These are phyloP conservation scores for Fomitopsis betulina DNA, from an alignment of 1,284 basidiomycete species.

Conservation along the genomic window DNA sequence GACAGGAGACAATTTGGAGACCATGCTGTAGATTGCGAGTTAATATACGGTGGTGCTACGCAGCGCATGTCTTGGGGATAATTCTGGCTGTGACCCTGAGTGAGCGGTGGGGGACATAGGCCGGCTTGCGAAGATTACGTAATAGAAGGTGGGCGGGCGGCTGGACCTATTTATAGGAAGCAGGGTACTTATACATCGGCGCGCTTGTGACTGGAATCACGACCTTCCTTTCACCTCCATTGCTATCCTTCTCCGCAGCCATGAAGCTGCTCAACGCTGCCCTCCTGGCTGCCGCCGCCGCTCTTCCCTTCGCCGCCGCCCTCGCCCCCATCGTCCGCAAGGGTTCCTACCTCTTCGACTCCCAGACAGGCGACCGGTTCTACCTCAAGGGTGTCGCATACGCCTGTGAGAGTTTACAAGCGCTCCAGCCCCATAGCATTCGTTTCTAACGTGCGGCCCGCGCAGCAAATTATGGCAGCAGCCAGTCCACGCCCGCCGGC, in stretches of 20 bases:
- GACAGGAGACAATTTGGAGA: neutral
- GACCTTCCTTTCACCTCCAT: neutral
- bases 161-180: neutral
- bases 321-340: constrained; percentile 5
- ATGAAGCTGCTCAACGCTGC: constrained; percentile 1
- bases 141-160: neutral
- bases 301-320: constrained; percentile 4
- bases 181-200: neutral
- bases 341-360: constrained; percentile 7
- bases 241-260: neutral
- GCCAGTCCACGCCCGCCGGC: constrained; percentile 3
- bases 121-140: neutral
- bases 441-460: neutral
- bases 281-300: constrained; percentile 3
- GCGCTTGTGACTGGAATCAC: neutral
- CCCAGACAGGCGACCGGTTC: constrained; percentile 6
- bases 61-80: neutral
- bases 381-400: constrained; percentile 9
- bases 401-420: neutral
- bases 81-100: neutral
- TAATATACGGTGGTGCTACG: no score
- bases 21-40: neutral
- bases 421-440: neutral
- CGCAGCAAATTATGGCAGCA: constrained; percentile 5
- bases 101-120: neutral